Evolutionary conservation across 768 basidiomycete species (phyloP), one percentile per base, ranked within the genome.

Genomic region (Baorangia bicolor): DNA sequence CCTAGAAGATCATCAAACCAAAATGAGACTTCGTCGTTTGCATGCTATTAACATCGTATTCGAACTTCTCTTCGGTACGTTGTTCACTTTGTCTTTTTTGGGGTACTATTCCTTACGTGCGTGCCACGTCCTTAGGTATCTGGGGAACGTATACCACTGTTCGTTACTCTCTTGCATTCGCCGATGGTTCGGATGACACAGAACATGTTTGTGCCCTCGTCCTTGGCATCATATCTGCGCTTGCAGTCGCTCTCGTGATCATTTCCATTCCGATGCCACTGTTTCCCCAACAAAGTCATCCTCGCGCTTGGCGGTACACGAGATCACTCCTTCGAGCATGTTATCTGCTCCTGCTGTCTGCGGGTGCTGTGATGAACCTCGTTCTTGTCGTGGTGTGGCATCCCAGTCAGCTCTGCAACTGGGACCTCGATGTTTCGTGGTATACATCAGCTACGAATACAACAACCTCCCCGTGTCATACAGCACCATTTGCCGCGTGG

Each of bases 381-480:
- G 77, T 73, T 9, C 68, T 90, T 21, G 73, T 85, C 38, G 75
- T 78, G 39, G 48, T 78, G 23, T 87, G 86, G 86, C 77, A 75
- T 59, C 68, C 74, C 21, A 65, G 75, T 11, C 47, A 74, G 2
- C 78, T 82, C n/a, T 90, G 89, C 56, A 69, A 72, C 42, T 75
- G 87, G 72, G 84, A 88, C 58, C 73, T 89, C 40, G 89, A 90
- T 64, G 74, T 84, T 40, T 71, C 85, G 11, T 91, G 89, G 89
- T 78, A 81, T 5, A 73, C 75, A 13, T 71, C 56, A 44, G 53
- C 55, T 50, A 76, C 66, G 42, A 59, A 57, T 44, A 51, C 68
- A 46, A n/a, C 16, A 12, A 33, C 57, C 3, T 51, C 57, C 11
- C 45, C 54, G 5, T 73, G 71, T 45, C 52, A 38, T 23, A 35